A percentile compares a stretch with the other conserved stretches of the same genome.
Conservation (phyloP, 2,329 filamentous ascomycete species). For the Fusarium sp. region DNA sequence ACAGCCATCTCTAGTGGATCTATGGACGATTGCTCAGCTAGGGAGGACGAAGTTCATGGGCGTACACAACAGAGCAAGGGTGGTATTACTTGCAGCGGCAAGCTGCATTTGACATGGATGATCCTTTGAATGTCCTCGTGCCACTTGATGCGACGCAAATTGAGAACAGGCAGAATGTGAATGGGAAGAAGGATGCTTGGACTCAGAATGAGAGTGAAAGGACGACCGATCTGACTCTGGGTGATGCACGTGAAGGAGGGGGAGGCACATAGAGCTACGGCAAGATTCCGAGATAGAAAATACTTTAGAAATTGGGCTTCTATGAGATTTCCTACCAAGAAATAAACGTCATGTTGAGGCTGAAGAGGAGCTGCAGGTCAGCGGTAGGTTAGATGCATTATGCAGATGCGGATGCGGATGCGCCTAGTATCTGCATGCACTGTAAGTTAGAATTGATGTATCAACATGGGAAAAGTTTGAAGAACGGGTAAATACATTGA, state of each 20-base stretch:
- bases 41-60: background rate
- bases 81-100: slow-evolving; percentile 44
- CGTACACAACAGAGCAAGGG: slow-evolving; percentile 17
- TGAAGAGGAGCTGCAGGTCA: slow-evolving; percentile 42
- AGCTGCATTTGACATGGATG: slow-evolving; percentile 37
- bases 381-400: slow-evolving; percentile 36
- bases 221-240: background rate
- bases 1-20: background rate
- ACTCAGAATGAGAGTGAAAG: background rate
- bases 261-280: slow-evolving; percentile 21
- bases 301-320: background rate
- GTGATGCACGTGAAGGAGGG: slow-evolving; percentile 18
- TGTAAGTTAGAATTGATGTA: background rate
- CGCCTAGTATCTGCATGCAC: slow-evolving; percentile 5
- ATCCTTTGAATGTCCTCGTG: slow-evolving; percentile 41
- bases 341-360: slow-evolving; percentile 40
- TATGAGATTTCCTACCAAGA: background rate
- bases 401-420: slow-evolving; percentile 38
- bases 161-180: slow-evolving; percentile 26
- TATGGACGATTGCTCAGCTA: slow-evolving; percentile 12
- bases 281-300: slow-evolving; percentile 13
- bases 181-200: slow-evolving; percentile 25
- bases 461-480: background rate
- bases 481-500: background rate
- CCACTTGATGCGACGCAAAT: slow-evolving; percentile 36